Conservation (phyloP, 1,284 basidiomycete species). For the Austroboletus rostrupii region DNA sequence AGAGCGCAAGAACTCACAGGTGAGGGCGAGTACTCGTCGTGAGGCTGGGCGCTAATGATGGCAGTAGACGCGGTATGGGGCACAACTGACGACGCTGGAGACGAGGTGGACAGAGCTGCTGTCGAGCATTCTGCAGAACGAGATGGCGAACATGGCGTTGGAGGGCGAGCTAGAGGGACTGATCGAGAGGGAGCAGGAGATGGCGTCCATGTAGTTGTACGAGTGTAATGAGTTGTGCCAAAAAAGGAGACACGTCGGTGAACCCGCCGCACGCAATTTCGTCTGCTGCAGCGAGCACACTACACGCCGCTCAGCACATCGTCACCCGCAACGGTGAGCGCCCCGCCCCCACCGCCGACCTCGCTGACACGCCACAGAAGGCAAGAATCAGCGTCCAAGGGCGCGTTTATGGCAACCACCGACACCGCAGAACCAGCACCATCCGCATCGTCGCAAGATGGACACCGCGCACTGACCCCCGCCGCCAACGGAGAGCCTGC, state of each 20-base stretch:
- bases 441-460: conserved; percentile 44
- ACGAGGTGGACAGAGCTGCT: conserved; percentile 87
- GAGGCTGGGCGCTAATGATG: background rate
- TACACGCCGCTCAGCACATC: conserved; percentile 3
- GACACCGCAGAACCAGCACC: conserved; percentile 43
- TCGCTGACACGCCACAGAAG: conserved; percentile 8
- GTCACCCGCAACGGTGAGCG: conserved; percentile 10
- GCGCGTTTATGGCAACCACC: conserved; percentile 76
- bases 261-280: conserved; percentile 15
- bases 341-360: background rate
- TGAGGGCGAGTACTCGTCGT: conserved; percentile 26
- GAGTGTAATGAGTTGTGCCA: background rate
- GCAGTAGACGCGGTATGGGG: conserved; percentile 65
- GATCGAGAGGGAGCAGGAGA: conserved; percentile 53
- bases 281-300: conserved; percentile 11
- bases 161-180: conserved; percentile 68
- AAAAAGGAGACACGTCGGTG: conserved; percentile 25
- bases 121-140: conserved; percentile 82
- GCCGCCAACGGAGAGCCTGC: conserved; percentile 3
- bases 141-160: conserved; percentile 86
- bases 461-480: conserved; percentile 26
- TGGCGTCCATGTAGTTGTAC: conserved; percentile 40
- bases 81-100: conserved; percentile 75
- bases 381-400: conserved; percentile 47
- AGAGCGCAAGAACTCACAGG: conserved; percentile 81